These are phyloP conservation scores for Aspergillus sp. DNA, from an alignment of 2,329 filamentous ascomycete species.

Conservation along the genomic window DNA sequence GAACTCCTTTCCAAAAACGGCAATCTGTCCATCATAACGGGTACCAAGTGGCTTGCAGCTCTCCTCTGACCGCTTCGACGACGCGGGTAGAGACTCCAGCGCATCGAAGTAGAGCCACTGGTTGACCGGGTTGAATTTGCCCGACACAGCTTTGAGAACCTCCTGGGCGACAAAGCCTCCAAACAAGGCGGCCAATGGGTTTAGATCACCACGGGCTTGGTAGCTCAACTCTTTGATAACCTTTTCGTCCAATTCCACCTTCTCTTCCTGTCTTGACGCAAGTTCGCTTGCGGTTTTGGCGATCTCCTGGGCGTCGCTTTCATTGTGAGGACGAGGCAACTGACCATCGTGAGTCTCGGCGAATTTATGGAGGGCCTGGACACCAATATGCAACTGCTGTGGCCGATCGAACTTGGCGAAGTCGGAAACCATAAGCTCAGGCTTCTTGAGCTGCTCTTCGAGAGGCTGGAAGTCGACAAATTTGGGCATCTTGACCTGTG, in stretches of 20 bases:
- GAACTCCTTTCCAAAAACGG: conserved; percentile 86
- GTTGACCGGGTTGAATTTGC: conserved; percentile 91
- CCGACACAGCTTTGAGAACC: conserved; percentile 90
- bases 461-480: conserved; percentile 81
- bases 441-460: conserved; percentile 68
- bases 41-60: conserved; percentile 76
- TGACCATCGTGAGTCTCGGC: conserved; percentile 61
- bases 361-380: conserved; percentile 88
- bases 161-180: conserved; percentile 91
- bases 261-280: conserved; percentile 57
- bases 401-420: conserved; percentile 97
- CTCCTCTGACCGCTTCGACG: conserved; percentile 68
- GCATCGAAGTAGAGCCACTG: conserved; percentile 98
- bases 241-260: conserved; percentile 82
- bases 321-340: conserved; percentile 74
- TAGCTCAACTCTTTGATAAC: conserved; percentile 87
- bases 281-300: conserved; percentile 67
- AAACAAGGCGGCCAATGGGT: conserved; percentile 88
- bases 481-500: conserved; percentile 98
- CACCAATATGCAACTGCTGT: conserved; percentile 79
- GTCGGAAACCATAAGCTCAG: conserved; percentile 84
- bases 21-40: conserved; percentile 94
- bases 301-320: conserved; percentile 71
- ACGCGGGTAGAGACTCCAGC: conserved; percentile 82
- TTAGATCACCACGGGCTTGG: conserved; percentile 84